These are phyloP conservation scores for Epicoccum sorghinum DNA, from an alignment of 2,329 filamentous ascomycete genomes.

Conservation along the genomic window DNA sequence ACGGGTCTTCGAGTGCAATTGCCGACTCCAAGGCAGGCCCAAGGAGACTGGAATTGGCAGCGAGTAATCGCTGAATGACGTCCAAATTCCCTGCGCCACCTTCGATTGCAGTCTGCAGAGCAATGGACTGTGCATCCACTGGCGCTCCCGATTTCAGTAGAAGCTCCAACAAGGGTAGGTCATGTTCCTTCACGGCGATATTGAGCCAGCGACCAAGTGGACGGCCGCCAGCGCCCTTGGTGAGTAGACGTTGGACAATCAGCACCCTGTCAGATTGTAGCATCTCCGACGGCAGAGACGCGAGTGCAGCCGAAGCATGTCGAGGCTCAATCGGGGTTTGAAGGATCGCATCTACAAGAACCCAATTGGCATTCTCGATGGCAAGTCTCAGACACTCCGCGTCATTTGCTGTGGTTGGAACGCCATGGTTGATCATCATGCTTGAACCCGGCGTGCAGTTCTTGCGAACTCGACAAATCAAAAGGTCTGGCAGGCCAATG, in stretches of 20 bases:
- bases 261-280: conserved; percentile 32
- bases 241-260: conserved; percentile 32
- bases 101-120: conserved; percentile 34
- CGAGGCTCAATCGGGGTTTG: conserved; percentile 29
- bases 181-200: conserved; percentile 37
- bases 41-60: conserved; percentile 28
- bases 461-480: conserved; percentile 36
- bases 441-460: conserved; percentile 38
- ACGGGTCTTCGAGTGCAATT: conserved; percentile 25
- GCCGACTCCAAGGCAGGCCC: conserved; percentile 37
- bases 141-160: conserved; percentile 36
- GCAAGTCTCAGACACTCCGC: conserved; percentile 40
- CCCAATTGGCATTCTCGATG: conserved; percentile 38
- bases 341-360: conserved; percentile 34
- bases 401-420: conserved; percentile 33
- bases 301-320: conserved; percentile 38
- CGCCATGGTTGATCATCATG: conserved; percentile 39
- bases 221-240: conserved; percentile 37
- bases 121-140: conserved; percentile 21
- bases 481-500: conserved; percentile 34
- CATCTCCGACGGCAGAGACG: conserved; percentile 26
- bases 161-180: conserved; percentile 34
- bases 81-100: conserved; percentile 41
- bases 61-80: conserved; percentile 37
- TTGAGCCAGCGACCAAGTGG: conserved; percentile 36